Evolutionary conservation across 1,139 yeast genomes (phyloP).

Genomic region (Candida tetrigidarum): DNA sequence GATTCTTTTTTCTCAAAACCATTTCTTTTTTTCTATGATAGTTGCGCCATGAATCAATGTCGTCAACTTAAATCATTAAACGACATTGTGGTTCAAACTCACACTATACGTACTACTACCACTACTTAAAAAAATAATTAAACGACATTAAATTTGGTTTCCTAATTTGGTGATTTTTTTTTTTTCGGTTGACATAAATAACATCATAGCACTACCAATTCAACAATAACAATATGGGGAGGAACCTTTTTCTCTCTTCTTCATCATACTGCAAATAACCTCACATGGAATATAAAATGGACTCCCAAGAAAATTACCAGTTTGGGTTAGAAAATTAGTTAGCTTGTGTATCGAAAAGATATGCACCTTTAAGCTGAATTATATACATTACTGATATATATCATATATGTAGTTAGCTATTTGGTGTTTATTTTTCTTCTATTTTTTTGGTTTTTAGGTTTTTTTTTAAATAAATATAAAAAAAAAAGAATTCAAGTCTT

Average conservation of each 20-base stretch:
- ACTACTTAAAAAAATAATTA: too few relatives aligned
- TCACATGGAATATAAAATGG: too few relatives aligned
- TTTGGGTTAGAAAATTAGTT: not conserved
- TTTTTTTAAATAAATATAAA: not conserved
- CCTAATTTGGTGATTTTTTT: conserved; percentile 1
- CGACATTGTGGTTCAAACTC: too few relatives aligned
- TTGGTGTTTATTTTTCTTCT: not conserved
- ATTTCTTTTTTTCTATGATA: too few relatives aligned
- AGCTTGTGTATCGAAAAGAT: not conserved
- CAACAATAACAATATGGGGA: not conserved
- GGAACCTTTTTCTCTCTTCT: too few relatives aligned
- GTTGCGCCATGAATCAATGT: too few relatives aligned
- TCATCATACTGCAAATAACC: too few relatives aligned
- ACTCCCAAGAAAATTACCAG: conserved; percentile 2
- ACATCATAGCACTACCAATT: conserved; percentile 1
- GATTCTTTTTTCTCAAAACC: too few relatives aligned
- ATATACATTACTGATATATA: not conserved
- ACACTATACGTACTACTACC: too few relatives aligned
- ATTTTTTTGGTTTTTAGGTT: not conserved
- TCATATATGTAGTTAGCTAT: too few relatives aligned
- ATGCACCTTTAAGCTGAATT: not conserved
- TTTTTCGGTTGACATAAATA: not conserved
- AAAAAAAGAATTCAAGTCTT: too few relatives aligned
- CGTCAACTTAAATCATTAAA: not conserved
- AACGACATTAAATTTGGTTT: conserved; percentile 3